Conservation (phyloP, 495 filamentous ascomycete genomes). For the Hypomontagnella monticulosa region DNA sequence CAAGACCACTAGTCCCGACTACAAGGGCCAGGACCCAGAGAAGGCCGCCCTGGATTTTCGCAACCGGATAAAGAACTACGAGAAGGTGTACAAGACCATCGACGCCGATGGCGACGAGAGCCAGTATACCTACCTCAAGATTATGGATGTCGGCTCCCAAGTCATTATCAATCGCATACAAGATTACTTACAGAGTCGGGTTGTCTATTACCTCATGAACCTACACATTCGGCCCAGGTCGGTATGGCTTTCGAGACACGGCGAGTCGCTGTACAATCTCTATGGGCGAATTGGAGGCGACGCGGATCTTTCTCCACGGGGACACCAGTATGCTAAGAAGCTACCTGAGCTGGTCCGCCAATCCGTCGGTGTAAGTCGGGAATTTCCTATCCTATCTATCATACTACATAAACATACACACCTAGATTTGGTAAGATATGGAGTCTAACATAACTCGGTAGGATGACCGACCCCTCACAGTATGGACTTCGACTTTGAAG, state of each 20-base stretch:
- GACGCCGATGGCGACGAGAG: slow-evolving; percentile 79
- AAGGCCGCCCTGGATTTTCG: slow-evolving; percentile 88
- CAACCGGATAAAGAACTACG: slow-evolving; percentile 94
- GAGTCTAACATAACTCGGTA: slow-evolving; percentile 29
- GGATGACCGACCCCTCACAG: slow-evolving; percentile 81
- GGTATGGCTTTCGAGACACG: slow-evolving; percentile 97
- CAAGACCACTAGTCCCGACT: slow-evolving; percentile 96
- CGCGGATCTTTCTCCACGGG: slow-evolving; percentile 83
- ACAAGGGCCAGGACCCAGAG: slow-evolving; percentile 92
- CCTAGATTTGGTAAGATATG: neutral
- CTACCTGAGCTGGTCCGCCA: slow-evolving; percentile 82
- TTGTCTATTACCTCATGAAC: slow-evolving; percentile 99
- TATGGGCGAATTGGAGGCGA: slow-evolving; percentile 91
- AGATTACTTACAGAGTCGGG: slow-evolving; percentile 93
- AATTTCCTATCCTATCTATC: neutral
- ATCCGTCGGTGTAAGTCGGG: slow-evolving; percentile 73
- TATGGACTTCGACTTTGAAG: slow-evolving; percentile 96
- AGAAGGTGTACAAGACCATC: slow-evolving; percentile 93
- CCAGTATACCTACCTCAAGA: slow-evolving; percentile 89
- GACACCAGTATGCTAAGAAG: slow-evolving; percentile 82
- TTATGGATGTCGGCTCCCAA: slow-evolving; percentile 93
- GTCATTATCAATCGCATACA: slow-evolving; percentile 97
- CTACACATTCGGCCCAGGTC: slow-evolving; percentile 96
- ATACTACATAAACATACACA: too few species aligned
- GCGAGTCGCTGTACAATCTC: slow-evolving; percentile 92